These are phyloP conservation scores for Euphrasia confusa DNA, from an alignment of 257 asterid genomes.

Conservation along the genomic window DNA sequence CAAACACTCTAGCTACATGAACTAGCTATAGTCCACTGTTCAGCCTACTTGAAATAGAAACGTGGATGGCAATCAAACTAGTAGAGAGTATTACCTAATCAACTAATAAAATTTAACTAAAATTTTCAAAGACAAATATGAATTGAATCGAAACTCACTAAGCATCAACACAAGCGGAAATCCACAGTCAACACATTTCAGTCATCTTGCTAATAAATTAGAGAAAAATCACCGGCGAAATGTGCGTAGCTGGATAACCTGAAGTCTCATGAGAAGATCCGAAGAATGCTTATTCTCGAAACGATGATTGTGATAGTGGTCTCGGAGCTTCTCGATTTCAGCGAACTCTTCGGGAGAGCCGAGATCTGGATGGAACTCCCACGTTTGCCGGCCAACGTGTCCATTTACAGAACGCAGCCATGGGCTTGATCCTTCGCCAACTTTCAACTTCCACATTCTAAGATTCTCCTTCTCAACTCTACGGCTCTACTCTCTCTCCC, in stretches of 20 bases:
- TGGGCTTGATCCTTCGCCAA: conserved; percentile 78
- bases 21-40: no score
- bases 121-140: background rate
- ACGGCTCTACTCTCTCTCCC: background rate
- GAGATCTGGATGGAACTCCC: conserved; percentile 68
- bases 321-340: conserved; percentile 64
- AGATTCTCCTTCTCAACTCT: background rate
- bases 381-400: conserved; percentile 72
- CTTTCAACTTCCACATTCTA: conserved; percentile 87
- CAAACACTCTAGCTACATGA: no score
- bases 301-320: conserved; percentile 51
- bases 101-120: no score
- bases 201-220: conserved; percentile 10
- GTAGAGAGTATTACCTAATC: no score
- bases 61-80: no score
- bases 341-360: conserved; percentile 73
- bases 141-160: background rate
- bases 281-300: conserved; percentile 77
- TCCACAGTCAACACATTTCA: conserved; percentile 9
- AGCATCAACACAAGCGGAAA: background rate
- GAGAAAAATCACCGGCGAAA: conserved; percentile 14
- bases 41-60: no score
- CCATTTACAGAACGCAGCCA: conserved; percentile 77
- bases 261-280: conserved; percentile 88
- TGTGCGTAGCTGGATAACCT: conserved; percentile 35